A percentile compares a stretch with the other conserved stretches of the same genome.
Conservation (phyloP, 148 eudicot genomes). For the Rhododendron ferrugineum region DNA sequence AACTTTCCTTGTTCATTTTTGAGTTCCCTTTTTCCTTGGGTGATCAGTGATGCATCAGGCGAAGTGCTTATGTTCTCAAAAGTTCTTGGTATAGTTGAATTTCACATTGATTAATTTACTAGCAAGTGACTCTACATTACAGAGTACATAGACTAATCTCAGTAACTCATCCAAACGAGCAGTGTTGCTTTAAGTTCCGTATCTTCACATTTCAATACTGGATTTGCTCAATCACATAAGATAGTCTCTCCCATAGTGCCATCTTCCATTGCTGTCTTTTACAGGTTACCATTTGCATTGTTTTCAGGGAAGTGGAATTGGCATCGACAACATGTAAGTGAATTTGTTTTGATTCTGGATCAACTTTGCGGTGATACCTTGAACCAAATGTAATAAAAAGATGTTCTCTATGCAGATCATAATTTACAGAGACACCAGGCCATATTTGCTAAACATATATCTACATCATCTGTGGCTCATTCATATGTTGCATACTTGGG, state of each 20-base stretch:
- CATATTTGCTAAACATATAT: slow-evolving; percentile 19
- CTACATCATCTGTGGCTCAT: slow-evolving; percentile 20
- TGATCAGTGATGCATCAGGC: background rate
- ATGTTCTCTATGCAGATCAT: slow-evolving; percentile 20
- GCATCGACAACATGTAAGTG: slow-evolving; percentile 22
- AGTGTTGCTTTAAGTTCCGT: background rate
- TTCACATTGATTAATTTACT: background rate
- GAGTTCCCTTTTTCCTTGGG: background rate
- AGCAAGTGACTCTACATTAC: background rate
- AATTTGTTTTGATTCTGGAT: background rate
- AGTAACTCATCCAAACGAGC: background rate
- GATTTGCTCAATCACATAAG: background rate
- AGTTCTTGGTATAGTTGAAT: background rate
- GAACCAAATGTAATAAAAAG: slow-evolving; percentile 1
- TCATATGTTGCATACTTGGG: slow-evolving; percentile 22
- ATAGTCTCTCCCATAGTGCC: background rate
- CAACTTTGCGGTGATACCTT: background rate
- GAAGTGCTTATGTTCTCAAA: background rate
- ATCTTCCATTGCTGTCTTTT: slow-evolving; percentile 3
- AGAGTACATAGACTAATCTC: background rate
- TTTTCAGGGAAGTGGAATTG: slow-evolving; percentile 27
- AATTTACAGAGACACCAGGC: slow-evolving; percentile 24
- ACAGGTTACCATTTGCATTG: slow-evolving; percentile 1
- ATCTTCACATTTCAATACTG: background rate
- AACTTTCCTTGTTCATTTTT: background rate